Base-by-base conservation (phyloP, 2,329 filamentous ascomycete species). In the Teratosphaeria gauchensis region DNA sequence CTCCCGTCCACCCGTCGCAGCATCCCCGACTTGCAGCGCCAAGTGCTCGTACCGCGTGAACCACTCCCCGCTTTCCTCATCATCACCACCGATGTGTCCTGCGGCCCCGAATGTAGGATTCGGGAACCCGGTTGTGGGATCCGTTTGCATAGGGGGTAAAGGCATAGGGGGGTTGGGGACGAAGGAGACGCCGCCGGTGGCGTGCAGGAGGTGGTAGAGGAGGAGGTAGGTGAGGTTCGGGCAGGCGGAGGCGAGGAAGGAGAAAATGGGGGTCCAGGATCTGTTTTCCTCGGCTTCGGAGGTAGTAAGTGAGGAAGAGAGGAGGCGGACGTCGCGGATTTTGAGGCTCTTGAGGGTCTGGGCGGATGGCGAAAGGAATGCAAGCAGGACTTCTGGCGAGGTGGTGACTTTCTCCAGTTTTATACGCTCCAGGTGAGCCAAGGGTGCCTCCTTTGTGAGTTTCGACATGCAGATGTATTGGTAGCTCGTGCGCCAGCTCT, bases 341-440 rank as follows among this genome's bases (percentile, higher is more conserved):
- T 71, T 71, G 33, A 71, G 58, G 58, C 68, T 70, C 19, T 59
- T 65, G 1, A 70, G 61, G 8, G 52, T 54, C 2, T 32, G 1
- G 4, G 60, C 55, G 6, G 60, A 64, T 5, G 69, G 66, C 6
- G 21, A 28, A 3, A 70, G 60, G 33, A 70, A 63, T 6, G 57
- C 54, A 28, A 63, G 54, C 16, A 71, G 59, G 0, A 56, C 64
- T 2, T 48, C 8, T 7, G 67, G 58, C 8, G 63, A 62, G 3
- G 67, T 63, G n/a, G 61, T 64, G 42, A 70, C 53, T 55, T 67
- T 69, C 51, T 71, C 69, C 0, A 71, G 63, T 53, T 71, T 71
- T 32, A 71, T 30, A 1, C 69, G 63, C 46, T 48, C 28, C 8
- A 53, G 62, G 19, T 63, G 48, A 6, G 53, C 48, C 5, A 71